Evolutionary conservation across 768 basidiomycete species (phyloP).

Genomic region (Omphalotus guepiniiformis): DNA sequence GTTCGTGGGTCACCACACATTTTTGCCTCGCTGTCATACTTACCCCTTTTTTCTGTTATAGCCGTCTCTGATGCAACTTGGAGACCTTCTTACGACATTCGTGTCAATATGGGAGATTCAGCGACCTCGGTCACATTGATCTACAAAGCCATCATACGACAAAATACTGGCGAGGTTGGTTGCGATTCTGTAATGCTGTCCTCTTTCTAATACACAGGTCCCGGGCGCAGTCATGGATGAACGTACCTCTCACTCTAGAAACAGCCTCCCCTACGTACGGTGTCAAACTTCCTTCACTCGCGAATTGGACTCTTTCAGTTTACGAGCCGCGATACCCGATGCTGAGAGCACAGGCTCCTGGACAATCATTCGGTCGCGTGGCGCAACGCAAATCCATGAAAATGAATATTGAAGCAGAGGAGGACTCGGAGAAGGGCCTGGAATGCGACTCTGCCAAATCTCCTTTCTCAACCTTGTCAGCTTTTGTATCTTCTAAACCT

Average conservation of each 20-base stretch:
- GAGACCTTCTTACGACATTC: slow-evolving; percentile 37
- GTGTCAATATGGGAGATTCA: slow-evolving; percentile 37
- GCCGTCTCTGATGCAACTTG: slow-evolving; percentile 34
- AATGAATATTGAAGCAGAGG: too few species aligned
- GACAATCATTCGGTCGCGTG: too few species aligned
- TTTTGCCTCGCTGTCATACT: neutral
- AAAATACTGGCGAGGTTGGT: slow-evolving; percentile 39
- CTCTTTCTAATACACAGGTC: neutral
- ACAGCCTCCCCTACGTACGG: slow-evolving; percentile 41
- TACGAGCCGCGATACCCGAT: too few species aligned
- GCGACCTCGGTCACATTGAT: slow-evolving; percentile 32
- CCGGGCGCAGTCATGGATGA: slow-evolving; percentile 33
- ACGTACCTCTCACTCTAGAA: slow-evolving; percentile 39
- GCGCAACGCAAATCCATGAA: too few species aligned
- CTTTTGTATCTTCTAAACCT: slow-evolving; percentile 30
- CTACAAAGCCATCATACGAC: slow-evolving; percentile 38
- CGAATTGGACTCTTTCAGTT: slow-evolving; percentile 34
- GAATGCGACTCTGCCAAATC: too few species aligned
- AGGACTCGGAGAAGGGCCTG: too few species aligned
- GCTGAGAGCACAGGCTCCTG: too few species aligned
- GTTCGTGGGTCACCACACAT: neutral
- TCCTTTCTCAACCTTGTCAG: too few species aligned
- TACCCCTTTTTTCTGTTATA: slow-evolving; percentile 11
- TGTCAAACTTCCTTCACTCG: slow-evolving; percentile 29
- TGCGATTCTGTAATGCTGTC: neutral